Evolutionary conservation across 2,329 filamentous ascomycete species (phyloP), one percentile per base, ranked within the genome.

Genomic region (Trichoderma pleuroti): DNA sequence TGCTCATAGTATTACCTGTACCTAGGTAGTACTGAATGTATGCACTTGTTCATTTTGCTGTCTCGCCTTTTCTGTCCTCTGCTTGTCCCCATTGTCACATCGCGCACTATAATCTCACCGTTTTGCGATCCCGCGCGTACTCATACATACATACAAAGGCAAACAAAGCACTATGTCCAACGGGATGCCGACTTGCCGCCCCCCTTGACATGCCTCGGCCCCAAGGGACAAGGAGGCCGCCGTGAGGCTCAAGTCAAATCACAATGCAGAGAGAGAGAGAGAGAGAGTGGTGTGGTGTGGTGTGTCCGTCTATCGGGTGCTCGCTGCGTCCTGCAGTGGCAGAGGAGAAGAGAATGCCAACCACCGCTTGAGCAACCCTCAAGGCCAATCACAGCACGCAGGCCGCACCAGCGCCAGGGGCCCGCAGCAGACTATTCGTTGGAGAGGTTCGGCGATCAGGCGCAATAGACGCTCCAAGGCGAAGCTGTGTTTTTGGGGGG

Each of bases 51-150:
- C n/a, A n/a, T n/a, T n/a, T n/a, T n/a, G n/a, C n/a, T n/a, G n/a
- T n/a, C n/a, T n/a, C n/a, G n/a, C n/a, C n/a, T n/a, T n/a, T n/a
- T n/a, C n/a, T n/a, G n/a, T n/a, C n/a, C n/a, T n/a, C n/a, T n/a
- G n/a, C n/a, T n/a, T n/a, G n/a, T n/a, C n/a, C 61, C 61, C 61
- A 21, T 42, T n/a, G 6, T n/a, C 39, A 11, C 56, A 61, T 52
- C 56, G 18, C 56, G 24, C 32, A 68, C 56, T 68, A 61, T 61
- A 68, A 68, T 66, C 63, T 66, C 49, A 56, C 63, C 49, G 63
- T 30, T 66, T 57, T 57, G 52, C 26, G 63, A 66, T 63, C 24
- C 24, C 11, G 6, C 36, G 18, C 28, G 26, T 18, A n/a, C n/a
- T n/a, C n/a, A n/a, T n/a, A n/a, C n/a, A n/a, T n/a, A 18, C 24